Percentiles rank a stretch among this genome's conserved stretches.
These are phyloP conservation scores for Blastobotrys buckinghamii DNA, from an alignment of 1,139 yeast species.

Conservation along the genomic window DNA sequence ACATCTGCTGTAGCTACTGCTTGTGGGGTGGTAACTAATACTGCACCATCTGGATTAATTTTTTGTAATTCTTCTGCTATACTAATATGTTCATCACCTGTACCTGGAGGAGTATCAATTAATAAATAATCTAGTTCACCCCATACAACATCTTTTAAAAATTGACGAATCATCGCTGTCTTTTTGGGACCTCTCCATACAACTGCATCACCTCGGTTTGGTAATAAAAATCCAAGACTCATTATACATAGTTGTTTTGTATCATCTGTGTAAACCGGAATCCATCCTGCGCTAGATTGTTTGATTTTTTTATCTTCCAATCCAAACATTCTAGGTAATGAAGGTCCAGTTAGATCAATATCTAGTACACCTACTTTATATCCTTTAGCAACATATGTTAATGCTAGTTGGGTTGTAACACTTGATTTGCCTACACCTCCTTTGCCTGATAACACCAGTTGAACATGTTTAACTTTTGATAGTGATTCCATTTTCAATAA, in stretches of 20 bases:
- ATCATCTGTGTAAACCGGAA: slow-evolving; percentile 60
- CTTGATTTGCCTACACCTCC: slow-evolving; percentile 99
- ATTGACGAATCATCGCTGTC: slow-evolving; percentile 95
- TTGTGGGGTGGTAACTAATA: slow-evolving; percentile 95
- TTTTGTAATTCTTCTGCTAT: slow-evolving; percentile 82
- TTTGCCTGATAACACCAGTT: slow-evolving; percentile 81
- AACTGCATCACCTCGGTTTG: slow-evolving; percentile 80
- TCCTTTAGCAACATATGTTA: slow-evolving; percentile 65
- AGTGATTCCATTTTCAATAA: slow-evolving; percentile 39
- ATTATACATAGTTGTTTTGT: slow-evolving; percentile 46
- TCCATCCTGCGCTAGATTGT: slow-evolving; percentile 85
- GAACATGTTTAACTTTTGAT: slow-evolving; percentile 62
- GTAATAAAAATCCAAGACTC: slow-evolving; percentile 86
- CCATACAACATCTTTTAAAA: slow-evolving; percentile 88
- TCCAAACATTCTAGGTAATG: slow-evolving; percentile 94
- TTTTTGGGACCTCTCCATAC: slow-evolving; percentile 99
- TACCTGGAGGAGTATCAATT: slow-evolving; percentile 98
- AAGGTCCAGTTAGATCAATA: slow-evolving; percentile 95
- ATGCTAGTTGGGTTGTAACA: slow-evolving; percentile 87
- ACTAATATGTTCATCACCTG: slow-evolving; percentile 96
- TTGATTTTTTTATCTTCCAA: slow-evolving; percentile 73
- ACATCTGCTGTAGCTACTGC: slow-evolving; percentile 91
- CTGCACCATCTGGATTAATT: slow-evolving; percentile 83
- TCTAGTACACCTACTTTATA: slow-evolving; percentile 86
- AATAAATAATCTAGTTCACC: slow-evolving; percentile 73